Conservation (phyloP, 176 grass and related monocot genomes). For the Triticum timopheevii region DNA sequence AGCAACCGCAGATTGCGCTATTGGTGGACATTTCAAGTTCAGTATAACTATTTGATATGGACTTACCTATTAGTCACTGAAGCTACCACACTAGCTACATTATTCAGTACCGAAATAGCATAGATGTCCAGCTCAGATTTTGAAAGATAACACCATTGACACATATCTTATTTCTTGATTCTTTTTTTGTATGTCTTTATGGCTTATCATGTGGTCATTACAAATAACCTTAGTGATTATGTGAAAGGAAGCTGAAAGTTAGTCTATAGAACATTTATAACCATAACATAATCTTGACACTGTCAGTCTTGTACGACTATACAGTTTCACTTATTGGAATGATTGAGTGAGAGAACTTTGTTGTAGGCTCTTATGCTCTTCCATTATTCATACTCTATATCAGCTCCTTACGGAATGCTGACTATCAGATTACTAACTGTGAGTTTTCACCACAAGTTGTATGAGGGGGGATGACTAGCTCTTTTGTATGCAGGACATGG, state of each 20-base stretch:
- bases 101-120: neutral
- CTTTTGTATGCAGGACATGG: conserved; percentile 57
- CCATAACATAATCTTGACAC: too few relatives aligned
- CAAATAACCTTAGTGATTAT: neutral
- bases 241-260: neutral
- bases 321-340: too few relatives aligned
- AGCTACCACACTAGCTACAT: neutral
- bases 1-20: conserved; percentile 53
- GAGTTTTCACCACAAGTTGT: neutral
- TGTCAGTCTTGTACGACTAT: too few relatives aligned
- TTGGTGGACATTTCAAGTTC: conserved; percentile 64
- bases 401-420: too few relatives aligned
- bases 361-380: too few relatives aligned
- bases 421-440: too few relatives aligned
- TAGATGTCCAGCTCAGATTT: neutral
- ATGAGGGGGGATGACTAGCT: neutral
- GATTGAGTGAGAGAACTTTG: too few relatives aligned
- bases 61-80: conserved; percentile 64
- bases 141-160: neutral
- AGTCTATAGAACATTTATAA: neutral
- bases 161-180: neutral
- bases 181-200: neutral
- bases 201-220: neutral
- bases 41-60: conserved; percentile 90
- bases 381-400: too few relatives aligned